Percentiles rank a stretch among this genome's conserved stretches.
Conservation (phyloP, 1,284 basidiomycete genomes). For the Microbotryum violaceum region DNA sequence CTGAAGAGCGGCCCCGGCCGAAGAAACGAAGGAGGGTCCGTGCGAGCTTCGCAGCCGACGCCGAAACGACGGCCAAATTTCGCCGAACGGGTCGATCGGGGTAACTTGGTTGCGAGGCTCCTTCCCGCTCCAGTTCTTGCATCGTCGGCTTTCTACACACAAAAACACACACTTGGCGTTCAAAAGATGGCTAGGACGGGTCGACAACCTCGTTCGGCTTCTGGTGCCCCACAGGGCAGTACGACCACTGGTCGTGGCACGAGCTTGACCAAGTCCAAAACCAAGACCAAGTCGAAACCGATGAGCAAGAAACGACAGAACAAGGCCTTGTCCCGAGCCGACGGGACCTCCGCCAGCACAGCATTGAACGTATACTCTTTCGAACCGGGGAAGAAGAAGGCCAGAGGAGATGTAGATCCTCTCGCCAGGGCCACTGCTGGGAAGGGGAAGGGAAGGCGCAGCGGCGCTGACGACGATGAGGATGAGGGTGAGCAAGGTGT, state of each 20-base stretch:
- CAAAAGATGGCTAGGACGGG: not conserved
- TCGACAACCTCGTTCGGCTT: not conserved
- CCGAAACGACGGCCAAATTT: not conserved
- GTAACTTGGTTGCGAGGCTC: not conserved
- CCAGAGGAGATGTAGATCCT: slow-evolving; percentile 1
- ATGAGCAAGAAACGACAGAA: slow-evolving; percentile 3
- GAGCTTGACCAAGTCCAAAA: not conserved
- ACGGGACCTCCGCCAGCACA: not conserved
- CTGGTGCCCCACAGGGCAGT: not conserved
- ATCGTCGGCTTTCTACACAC: not conserved
- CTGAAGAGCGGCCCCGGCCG: too few relatives aligned
- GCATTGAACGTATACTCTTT: slow-evolving; percentile 20
- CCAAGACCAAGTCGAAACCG: not conserved
- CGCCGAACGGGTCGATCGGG: not conserved
- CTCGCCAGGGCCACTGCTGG: slow-evolving; percentile 2
- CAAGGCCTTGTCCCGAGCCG: too few relatives aligned
- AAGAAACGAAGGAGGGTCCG: not conserved
- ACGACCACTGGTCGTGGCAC: not conserved
- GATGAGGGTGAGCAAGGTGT: slow-evolving; percentile 15
- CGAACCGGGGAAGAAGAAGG: not conserved
- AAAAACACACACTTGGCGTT: not conserved
- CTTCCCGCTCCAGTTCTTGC: not conserved
- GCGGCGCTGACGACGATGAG: slow-evolving; percentile 4
- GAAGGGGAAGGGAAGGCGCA: slow-evolving; percentile 16
- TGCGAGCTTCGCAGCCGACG: not conserved